phyloP scores from a whole-genome alignment of 164 flowering plant species.

The Malania oleifera region DNA sequence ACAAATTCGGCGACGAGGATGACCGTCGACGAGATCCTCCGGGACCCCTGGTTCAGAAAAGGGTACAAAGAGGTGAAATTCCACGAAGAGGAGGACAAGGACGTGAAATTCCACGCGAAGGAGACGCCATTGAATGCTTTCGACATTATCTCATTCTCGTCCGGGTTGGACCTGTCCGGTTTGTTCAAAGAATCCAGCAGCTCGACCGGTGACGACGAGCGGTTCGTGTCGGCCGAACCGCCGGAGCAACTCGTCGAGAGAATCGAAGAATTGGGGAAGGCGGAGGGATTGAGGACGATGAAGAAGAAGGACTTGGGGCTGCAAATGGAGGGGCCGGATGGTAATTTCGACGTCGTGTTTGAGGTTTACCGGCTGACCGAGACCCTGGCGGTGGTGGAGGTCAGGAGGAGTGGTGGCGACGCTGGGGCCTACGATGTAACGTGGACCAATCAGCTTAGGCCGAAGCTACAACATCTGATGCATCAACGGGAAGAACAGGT shows the following conservation, averaged over 20 bases:
- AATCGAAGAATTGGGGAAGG: constrained; percentile 30
- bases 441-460: constrained; percentile 42
- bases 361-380: constrained; percentile 48
- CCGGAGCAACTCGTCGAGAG: constrained; percentile 38
- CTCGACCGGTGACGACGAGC: constrained; percentile 19
- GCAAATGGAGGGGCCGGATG: constrained; percentile 37
- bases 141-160: constrained; percentile 56
- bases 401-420: constrained; percentile 35
- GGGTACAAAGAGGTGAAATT: constrained; percentile 26
- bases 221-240: constrained; percentile 32
- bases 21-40: constrained; percentile 51
- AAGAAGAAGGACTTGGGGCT: constrained; percentile 37
- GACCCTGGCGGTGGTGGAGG: constrained; percentile 42
- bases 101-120: constrained; percentile 4
- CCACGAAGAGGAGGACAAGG: constrained; percentile 18
- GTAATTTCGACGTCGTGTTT: constrained; percentile 25
- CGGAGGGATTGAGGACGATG: constrained; percentile 21
- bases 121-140: constrained; percentile 46
- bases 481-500: too few species aligned
- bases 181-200: constrained; percentile 30
- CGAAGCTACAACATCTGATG: background rate
- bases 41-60: constrained; percentile 56
- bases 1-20: constrained; percentile 48
- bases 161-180: constrained; percentile 50
- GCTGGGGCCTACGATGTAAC: constrained; percentile 17